These are phyloP conservation scores for Carex sylvatica DNA, from an alignment of 202 grass and related monocot genomes.

Conservation along the genomic window DNA sequence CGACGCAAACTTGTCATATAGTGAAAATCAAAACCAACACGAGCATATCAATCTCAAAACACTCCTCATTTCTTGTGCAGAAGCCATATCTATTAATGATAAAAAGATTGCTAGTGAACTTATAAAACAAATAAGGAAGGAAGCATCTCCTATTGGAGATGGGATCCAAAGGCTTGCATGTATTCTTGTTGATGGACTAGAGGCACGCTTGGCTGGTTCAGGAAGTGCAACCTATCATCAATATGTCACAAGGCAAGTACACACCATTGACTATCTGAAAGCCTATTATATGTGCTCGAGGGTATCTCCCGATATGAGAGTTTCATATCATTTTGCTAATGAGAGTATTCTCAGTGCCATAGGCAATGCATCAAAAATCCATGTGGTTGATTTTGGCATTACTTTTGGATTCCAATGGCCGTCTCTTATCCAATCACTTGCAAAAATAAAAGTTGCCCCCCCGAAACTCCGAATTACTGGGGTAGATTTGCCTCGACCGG, in stretches of 20 bases:
- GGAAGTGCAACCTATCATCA: slow-evolving; percentile 36
- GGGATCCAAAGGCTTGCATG: slow-evolving; percentile 54
- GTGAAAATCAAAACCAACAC: slow-evolving; percentile 12
- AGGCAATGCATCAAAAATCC: slow-evolving; percentile 32
- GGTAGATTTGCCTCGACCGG: slow-evolving; percentile 39
- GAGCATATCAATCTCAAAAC: neutral
- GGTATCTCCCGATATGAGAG: slow-evolving; percentile 30
- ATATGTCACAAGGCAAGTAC: neutral
- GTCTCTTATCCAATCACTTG: slow-evolving; percentile 39
- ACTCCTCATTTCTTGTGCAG: slow-evolving; percentile 44
- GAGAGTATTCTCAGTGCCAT: slow-evolving; percentile 40
- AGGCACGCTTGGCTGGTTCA: slow-evolving; percentile 41
- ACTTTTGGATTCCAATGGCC: slow-evolving; percentile 75
- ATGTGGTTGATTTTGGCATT: slow-evolving; percentile 72
- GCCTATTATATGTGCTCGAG: slow-evolving; percentile 19
- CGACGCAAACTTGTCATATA: slow-evolving; percentile 14
- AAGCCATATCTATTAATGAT: slow-evolving; percentile 42
- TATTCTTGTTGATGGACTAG: slow-evolving; percentile 45
- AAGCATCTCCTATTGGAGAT: slow-evolving; percentile 43
- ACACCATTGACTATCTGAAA: slow-evolving; percentile 25
- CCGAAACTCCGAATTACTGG: slow-evolving; percentile 55
- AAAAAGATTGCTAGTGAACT: slow-evolving; percentile 28
- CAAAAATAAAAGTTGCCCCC: slow-evolving; percentile 35
- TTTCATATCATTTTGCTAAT: slow-evolving; percentile 47
- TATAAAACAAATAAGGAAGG: slow-evolving; percentile 37